Evolutionary conservation across 257 asterid species (phyloP).

Genomic region (Fraxinus excelsior): DNA sequence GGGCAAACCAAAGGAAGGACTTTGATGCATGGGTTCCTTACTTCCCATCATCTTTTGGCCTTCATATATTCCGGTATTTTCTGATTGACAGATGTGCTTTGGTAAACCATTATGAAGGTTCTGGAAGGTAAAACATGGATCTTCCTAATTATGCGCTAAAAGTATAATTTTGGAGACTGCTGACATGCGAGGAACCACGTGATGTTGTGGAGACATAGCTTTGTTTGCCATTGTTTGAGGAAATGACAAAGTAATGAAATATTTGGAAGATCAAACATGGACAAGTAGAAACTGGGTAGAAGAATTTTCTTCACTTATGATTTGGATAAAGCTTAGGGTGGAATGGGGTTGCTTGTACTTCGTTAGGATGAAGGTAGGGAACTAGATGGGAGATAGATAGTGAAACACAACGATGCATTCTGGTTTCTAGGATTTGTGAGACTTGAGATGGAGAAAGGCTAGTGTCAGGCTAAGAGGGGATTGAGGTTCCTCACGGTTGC

Average conservation of each 20-base stretch:
- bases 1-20: neutral
- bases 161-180: neutral
- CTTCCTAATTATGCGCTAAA: neutral
- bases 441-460: neutral
- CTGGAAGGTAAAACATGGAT: neutral
- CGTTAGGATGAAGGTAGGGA: constrained; percentile 7
- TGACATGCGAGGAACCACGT: neutral
- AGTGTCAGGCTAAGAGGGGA: neutral
- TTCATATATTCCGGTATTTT: neutral
- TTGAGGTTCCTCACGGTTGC: neutral
- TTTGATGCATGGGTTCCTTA: neutral
- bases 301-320: neutral
- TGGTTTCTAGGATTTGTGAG: neutral
- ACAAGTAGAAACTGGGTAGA: constrained; percentile 12
- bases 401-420: neutral
- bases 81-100: neutral
- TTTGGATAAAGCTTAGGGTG: constrained; percentile 10
- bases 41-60: neutral
- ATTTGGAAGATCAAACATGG: constrained; percentile 1
- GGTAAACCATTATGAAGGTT: neutral
- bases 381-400: constrained; percentile 3
- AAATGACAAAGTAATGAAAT: neutral
- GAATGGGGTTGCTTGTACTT: neutral
- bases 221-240: neutral
- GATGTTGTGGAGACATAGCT: neutral